Base-by-base conservation (phyloP, 768 basidiomycete species). In the Termitomyces heimii region DNA sequence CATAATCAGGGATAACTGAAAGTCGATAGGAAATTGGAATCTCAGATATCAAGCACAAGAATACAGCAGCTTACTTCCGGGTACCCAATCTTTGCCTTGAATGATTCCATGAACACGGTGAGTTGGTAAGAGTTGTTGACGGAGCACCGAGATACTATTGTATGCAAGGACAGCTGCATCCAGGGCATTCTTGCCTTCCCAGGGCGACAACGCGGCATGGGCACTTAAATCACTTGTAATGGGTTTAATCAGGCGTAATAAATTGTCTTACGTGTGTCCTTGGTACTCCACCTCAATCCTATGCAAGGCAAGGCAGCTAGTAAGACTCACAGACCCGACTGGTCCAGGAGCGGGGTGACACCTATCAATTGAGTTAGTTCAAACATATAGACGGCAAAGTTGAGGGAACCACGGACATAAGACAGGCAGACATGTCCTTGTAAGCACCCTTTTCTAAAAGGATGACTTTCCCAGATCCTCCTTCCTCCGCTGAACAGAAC, bases 131-230 rank as follows among this genome's bases (percentile, higher is more conserved):
- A 92, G 76, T 63, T 94, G 93, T 68, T 95, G 93, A 16, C 93
- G 82, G 26, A 94, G 76, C 7, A 84, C 83, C 0, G 89, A 84
- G 28, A 94, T 84, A 53, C 85, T 88, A 49, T 81, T 87, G 66
- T 94, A 94, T 4, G 88, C 87, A 3, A 92, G 76, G 5, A 93
- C 87, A n/a, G 90, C 91, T 0, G 93, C 93, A 65, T 95, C 92
- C 13, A 93, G 70, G 1, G 92, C 86, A 60, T 94, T 93, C 58
- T 76, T 78, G 1, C 90, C 92, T 68, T 92, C 88, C 91, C 92
- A 93, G 24, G 91, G 92, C 22, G 85, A 86, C 28, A 88, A 73
- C 1, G 84, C 84, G 4, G 89, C 89, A 66, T 91, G 90, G 3
- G 90, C 88, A 12, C 88, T 91, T 39, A 58, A 35, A 26, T n/a